Evolutionary conservation across 768 basidiomycete species (phyloP).

Genomic region (Stropharia rugosoannulata): DNA sequence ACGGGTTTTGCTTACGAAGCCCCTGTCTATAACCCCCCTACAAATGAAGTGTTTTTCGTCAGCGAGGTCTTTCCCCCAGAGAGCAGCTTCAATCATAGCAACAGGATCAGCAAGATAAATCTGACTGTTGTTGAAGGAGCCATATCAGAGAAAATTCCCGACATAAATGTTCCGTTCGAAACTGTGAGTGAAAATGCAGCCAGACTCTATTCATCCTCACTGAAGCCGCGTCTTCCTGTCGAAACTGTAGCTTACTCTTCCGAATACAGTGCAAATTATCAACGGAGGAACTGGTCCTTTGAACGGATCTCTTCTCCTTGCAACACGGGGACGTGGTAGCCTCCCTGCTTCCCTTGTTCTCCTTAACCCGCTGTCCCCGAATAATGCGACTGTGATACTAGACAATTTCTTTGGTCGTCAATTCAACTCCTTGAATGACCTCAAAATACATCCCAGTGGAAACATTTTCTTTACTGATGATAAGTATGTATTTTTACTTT

Average conservation of each 20-base stretch:
- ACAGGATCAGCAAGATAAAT: slow-evolving; percentile 57
- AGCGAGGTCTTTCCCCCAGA: slow-evolving; percentile 70
- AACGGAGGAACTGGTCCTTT: slow-evolving; percentile 67
- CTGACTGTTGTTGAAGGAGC: slow-evolving; percentile 53
- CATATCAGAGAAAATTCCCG: slow-evolving; percentile 28
- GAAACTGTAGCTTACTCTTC: slow-evolving; percentile 50
- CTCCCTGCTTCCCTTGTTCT: slow-evolving; percentile 59
- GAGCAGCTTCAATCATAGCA: slow-evolving; percentile 62
- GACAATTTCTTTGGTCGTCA: slow-evolving; percentile 80
- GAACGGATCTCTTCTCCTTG: slow-evolving; percentile 53
- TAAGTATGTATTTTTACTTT: slow-evolving; percentile 36
- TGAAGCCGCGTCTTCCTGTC: no score
- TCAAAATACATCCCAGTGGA: slow-evolving; percentile 65
- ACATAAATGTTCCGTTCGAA: slow-evolving; percentile 37
- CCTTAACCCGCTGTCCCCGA: slow-evolving; percentile 61
- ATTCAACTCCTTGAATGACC: slow-evolving; percentile 79
- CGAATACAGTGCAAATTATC: slow-evolving; percentile 61
- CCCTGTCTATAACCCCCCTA: slow-evolving; percentile 59
- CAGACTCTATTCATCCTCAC: not conserved
- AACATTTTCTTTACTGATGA: slow-evolving; percentile 72
- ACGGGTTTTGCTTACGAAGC: slow-evolving; percentile 69
- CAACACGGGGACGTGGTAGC: slow-evolving; percentile 62
- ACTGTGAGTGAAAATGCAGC: not conserved
- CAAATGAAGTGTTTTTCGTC: slow-evolving; percentile 68
- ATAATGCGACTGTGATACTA: slow-evolving; percentile 65